Evolutionary conservation across 768 basidiomycete species (phyloP).

Genomic region (Boletus bicolor): DNA sequence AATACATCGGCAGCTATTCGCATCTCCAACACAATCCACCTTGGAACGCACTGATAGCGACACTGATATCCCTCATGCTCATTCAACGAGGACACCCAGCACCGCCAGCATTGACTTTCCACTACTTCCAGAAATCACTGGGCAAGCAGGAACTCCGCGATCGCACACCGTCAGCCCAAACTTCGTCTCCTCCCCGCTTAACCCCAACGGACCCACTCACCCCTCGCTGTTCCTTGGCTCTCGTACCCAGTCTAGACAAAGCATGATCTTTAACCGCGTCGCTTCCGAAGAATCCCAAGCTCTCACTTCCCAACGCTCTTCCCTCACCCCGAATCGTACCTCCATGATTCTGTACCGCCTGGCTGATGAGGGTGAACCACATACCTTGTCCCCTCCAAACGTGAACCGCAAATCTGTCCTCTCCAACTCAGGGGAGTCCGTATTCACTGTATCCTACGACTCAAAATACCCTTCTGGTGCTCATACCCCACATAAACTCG

Average conservation of each 20-base stretch:
- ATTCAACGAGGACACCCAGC: conserved; percentile 22
- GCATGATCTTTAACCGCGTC: conserved; percentile 41
- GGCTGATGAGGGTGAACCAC: conserved; percentile 34
- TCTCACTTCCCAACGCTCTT: conserved; percentile 28
- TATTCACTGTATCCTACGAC: conserved; percentile 46
- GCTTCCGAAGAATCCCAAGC: conserved; percentile 45
- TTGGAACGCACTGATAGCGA: conserved; percentile 8
- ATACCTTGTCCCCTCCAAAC: conserved; percentile 34
- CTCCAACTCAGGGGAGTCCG: conserved; percentile 52
- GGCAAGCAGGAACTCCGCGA: conserved; percentile 17
- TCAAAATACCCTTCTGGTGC: conserved; percentile 62
- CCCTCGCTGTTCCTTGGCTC: conserved; percentile 28
- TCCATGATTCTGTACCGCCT: conserved; percentile 71
- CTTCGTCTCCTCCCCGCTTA: conserved; percentile 53
- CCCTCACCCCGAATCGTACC: conserved; percentile 36
- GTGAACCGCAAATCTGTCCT: conserved; percentile 41
- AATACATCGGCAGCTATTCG: conserved; percentile 46
- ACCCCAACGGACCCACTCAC: conserved; percentile 36
- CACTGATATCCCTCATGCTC: not conserved
- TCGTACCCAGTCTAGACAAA: conserved; percentile 39
- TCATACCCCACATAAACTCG: conserved; percentile 36
- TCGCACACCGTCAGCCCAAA: conserved; percentile 24
- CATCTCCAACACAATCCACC: not conserved
- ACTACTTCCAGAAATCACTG: conserved; percentile 22
- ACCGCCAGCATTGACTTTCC: conserved; percentile 30